Base-by-base conservation (phyloP, 1,284 basidiomycete species). In the Pisolithus thermaeus region DNA sequence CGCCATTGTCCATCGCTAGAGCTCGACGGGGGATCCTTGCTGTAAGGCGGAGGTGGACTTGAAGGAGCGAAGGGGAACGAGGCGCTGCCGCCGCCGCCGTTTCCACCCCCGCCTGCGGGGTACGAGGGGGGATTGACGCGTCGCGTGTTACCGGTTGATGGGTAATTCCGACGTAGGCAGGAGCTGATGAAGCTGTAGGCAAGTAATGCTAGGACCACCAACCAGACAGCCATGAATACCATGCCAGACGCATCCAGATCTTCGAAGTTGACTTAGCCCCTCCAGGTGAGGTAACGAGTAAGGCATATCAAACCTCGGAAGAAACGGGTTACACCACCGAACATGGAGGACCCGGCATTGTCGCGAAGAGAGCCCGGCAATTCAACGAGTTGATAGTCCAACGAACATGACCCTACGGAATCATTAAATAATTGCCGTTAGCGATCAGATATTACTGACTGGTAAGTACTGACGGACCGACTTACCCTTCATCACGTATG, bases 401-500 rank as follows among this genome's bases (percentile, higher is more conserved):
- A 70, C 3, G 81, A 85, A 63, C 92, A 94, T 14, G 90, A 92
- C 16, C 86, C 91, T 92, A 60, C 7, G 43, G 27, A 22, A 18
- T 25, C 32, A 35, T 35, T 5, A 3, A 32, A 45, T 42, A 12
- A 5, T n/a, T 11, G 28, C 16, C 2, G 32, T 46, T 30, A 46
- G 44, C n/a, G 18, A 45, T 44, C 25, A 30, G 44, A 37, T 14
- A 35, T 28, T 42, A 44, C 32, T 14, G 45, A 25, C 36, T 52
- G 25, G 25, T 27, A n/a, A 25, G 36, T 7, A 12, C 1, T 27
- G 25, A 46, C 12, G 12, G 28, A 46, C 37, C 25, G 20, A 60
- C 75, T 44, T 49, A 89, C 91, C 91, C 75, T 92, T 91, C 52
- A 96, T 70, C 12, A 97, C 87, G 63, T 85, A 83, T 0, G 80